phyloP scores from a whole-genome alignment of 768 basidiomycete genomes.

The Psilocybe sp. region DNA sequence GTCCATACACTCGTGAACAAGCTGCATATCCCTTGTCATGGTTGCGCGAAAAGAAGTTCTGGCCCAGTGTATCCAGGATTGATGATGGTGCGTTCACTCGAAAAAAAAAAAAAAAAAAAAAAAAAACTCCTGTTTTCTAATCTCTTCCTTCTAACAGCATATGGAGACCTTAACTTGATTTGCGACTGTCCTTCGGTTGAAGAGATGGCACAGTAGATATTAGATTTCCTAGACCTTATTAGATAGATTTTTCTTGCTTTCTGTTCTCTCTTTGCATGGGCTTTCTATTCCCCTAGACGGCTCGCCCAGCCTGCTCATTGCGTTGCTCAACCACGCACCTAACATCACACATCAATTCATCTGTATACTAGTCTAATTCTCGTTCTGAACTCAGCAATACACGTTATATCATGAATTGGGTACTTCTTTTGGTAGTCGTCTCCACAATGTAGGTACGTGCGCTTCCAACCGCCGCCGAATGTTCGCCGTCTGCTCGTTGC shows the following conservation, averaged over 20 bases:
- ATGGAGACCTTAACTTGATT: slow-evolving; percentile 89
- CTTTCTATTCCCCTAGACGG: slow-evolving; percentile 53
- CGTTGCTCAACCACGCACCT: slow-evolving; percentile 68
- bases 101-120: too few relatives aligned
- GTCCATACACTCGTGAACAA: slow-evolving; percentile 85
- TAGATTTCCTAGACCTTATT: slow-evolving; percentile 10
- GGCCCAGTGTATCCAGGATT: slow-evolving; percentile 90
- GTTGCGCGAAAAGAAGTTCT: slow-evolving; percentile 89
- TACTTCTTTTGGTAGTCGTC: slow-evolving; percentile 15
- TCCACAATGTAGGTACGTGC: slow-evolving; percentile 38
- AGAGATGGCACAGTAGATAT: slow-evolving; percentile 48
- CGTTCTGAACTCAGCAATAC: slow-evolving; percentile 1
- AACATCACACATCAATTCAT: slow-evolving; percentile 8
- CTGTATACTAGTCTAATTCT: slow-evolving; percentile 18
- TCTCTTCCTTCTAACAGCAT: slow-evolving; percentile 48
- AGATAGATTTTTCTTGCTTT: slow-evolving; percentile 9
- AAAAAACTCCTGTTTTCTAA: slow-evolving; percentile 1
- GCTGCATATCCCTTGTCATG: slow-evolving; percentile 90
- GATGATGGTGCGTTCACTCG: slow-evolving; percentile 89
- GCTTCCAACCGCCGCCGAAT: slow-evolving; percentile 44
- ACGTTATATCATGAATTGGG: slow-evolving; percentile 17
- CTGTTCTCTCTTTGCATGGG: slow-evolving; percentile 25
- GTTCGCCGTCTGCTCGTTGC: slow-evolving; percentile 17
- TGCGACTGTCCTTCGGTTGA: slow-evolving; percentile 88
- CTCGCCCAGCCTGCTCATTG: slow-evolving; percentile 34